Base-by-base conservation (phyloP, 139 green algal genomes). In the Tetradesmus lagerheimii region DNA sequence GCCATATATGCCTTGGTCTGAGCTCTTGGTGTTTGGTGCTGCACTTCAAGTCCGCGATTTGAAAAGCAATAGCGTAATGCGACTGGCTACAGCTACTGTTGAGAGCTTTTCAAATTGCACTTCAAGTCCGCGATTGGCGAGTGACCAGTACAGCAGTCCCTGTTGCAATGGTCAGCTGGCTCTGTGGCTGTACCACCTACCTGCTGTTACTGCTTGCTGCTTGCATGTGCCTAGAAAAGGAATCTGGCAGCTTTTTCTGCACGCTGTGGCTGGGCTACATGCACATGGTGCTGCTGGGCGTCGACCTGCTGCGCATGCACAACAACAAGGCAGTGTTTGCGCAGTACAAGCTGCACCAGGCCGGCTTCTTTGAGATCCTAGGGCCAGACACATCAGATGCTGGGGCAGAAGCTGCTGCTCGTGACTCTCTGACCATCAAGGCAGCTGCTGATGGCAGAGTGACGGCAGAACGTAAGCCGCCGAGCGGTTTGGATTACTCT, bases 251-350 rank as follows among this genome's bases (percentile, higher is more conserved):
- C 4, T 45, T 37, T 34, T 83, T 25, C 76, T 83, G 76, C 38
- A 50, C 31, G 31, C 34, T 50, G 8, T 83, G 76, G 76, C 76
- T 83, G 76, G 76, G 16, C 23, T 83, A 83, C 76, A 83, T 20
- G 31, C 34, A 83, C 76, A 83, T 83, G 76, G 76, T 53, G 76
- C 76, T 83, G 76, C 38, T 83, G 76, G 76, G 76, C 35, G 23
- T 53, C 15, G 76, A 83, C 34, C 34, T 83, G 38, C 38, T 83
- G 76, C 76, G 76, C 76, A 50, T 50, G 34, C 38, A 83, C 76
- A 83, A 53, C 76, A 83, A 83, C 76, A 45, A 50, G 14, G 23
- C 37, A 4, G 38, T 83, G 23, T 29, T 83, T 83, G 6, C 31
- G 35, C 34, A 45, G 6, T 34, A 83, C 34, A 50, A 45, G 23